Base-by-base conservation (phyloP, 1,139 yeast genomes). In the Yamadazyma conglobata region DNA sequence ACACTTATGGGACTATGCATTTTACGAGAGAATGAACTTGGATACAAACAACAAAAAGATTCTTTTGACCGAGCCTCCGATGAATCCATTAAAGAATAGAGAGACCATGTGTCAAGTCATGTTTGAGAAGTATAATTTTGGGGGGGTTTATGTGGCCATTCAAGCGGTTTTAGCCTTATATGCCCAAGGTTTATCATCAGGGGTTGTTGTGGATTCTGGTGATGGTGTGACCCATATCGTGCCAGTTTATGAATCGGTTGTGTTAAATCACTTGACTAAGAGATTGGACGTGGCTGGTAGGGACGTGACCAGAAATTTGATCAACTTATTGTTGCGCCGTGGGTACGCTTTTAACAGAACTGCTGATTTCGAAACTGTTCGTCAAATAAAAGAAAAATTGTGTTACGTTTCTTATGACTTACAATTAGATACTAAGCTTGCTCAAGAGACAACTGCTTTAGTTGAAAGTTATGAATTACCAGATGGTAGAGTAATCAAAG, bases 321-420 rank as follows among this genome's bases (percentile, higher is more conserved):
- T 91, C 58, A 91, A 82, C 48, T 71, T 91, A 48, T 69, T 91
- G 48, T 77, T 93, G 40, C 87, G 97, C 59, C 80, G 97, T 50
- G 98, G 98, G 30, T 93, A 91, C 58, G 96, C 97, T 5, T 89
- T 91, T 64, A 93, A 91, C 67, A 79, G 98, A 67, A 89, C 96
- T 24, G 98, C 98, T 8, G 98, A 91, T 64, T 91, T 91, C 50
- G 98, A 91, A 63, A 91, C 98, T 1, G 96, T 91, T 28, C 86
- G 98, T 52, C 96, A 89, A 64, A 89, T 93, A 50, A 93, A 91
- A 61, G 98, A 91, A 61, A 89, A 91, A 60, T 68, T 87, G 50
- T 88, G 97, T 60, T 91, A 91, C 56, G 96, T 91, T 29, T 85
- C 95, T 18, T 91, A 89, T 54, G 98, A 91, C 58, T 73, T 91